Base-by-base conservation (phyloP, 495 filamentous ascomycete genomes). In the Xylaria curta region DNA sequence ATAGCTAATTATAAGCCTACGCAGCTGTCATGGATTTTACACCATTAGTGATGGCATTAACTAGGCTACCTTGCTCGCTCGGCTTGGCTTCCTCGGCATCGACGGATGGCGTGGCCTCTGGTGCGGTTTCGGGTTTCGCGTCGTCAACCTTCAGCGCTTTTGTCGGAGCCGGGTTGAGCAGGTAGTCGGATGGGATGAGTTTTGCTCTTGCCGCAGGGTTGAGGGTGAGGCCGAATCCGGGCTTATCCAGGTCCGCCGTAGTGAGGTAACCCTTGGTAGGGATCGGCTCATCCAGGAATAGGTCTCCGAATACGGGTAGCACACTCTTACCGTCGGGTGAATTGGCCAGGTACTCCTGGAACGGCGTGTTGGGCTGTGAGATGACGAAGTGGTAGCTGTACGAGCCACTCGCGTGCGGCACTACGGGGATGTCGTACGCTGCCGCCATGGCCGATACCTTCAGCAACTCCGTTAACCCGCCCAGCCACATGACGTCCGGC, bases 321-420 rank as follows among this genome's bases (percentile, higher is more conserved):
- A 97, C 94, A 44, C 88, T 92, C 84, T 94, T 93, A 40, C 94
- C 94, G 73, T 97, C 94, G 0, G 94, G 86, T 0, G 93, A 96
- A 81, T 97, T 97, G 74, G 94, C 93, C 12, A 97, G 88, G 74
- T 97, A 97, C 81, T 97, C 94, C 81, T 97, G 93, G 86, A 97
- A 97, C 24, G 94, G 94, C 49, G 91, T 91, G 82, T 97, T 97
- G 24, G 91, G 88, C 80, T 97, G 94, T 49, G 93, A 94, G 73
- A 97, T 89, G 54, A 97, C 94, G 74, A 94, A 97, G 83, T 97
- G 94, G 83, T 97, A 97, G 73, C 92, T 94, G 85, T 97, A 97
- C 3, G 94, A 91, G 4, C 94, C 94, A 66, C 91, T 94, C 9
- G 94, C 94, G 77, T 97, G 94, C 24, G 94, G 94, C n/a, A 97